Base-by-base conservation (phyloP, 2,329 filamentous ascomycete species). In the Fusarium tuaranense region DNA sequence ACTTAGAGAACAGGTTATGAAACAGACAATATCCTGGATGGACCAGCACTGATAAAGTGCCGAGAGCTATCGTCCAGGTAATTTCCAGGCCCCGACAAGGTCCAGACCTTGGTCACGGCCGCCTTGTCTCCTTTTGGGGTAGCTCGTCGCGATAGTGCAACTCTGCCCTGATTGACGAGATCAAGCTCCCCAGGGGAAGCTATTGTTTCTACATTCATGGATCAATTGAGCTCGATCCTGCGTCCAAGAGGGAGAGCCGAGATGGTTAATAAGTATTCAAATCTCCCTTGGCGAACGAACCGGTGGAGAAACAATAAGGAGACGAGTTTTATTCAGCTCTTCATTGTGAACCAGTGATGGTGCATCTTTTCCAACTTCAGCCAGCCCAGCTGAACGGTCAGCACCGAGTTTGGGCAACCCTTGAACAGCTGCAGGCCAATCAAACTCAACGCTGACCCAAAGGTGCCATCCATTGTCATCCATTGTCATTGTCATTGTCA, bases 391-490 rank as follows among this genome's bases (percentile, higher is more conserved):
- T 46, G 48, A 57, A 30, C 30, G 16, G 63, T 25, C 59, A 65
- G 69, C 64, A 62, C 68, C 65, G 65, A 65, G 61, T 69, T 48
- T 63, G 66, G 46, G 36, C 36, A 61, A 38, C 39, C 53, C 36
- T 39, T 22, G 51, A 36, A 63, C 22, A 58, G 51, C 30, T 20
- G 16, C 3, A 25, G 57, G 39, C 69, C 69, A 73, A 74, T 75
- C 69, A 75, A 34, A 41, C 66, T 44, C 44, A 36, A 41, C 18
- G 30, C 34, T 59, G 46, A 38, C 10, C 53, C 53, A 61, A 65
- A 14, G 41, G 27, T 25, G 32, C 4, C 63, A 73, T 44, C 41
- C 18, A 39, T 65, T 65, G 60, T 57, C 57, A 63, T 44, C n/a
- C 13, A 44, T 44, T 59, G 63, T 48, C 12, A 48, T 48, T 48